Evolutionary conservation across 2,329 filamentous ascomycete genomes (phyloP).

Genomic region (Pestalotiopsis sp.): DNA sequence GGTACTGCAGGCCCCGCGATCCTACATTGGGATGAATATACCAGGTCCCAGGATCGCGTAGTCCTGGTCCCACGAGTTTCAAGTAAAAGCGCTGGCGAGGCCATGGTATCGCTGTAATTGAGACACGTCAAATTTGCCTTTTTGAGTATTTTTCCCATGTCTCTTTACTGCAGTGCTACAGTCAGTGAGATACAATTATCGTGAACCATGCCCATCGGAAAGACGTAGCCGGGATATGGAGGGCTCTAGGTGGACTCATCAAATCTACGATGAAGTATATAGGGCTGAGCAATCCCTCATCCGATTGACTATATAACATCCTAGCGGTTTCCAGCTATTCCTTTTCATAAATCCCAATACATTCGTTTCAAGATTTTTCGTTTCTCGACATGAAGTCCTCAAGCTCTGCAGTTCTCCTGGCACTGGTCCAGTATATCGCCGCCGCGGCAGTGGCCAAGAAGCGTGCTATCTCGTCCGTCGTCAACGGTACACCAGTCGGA

Average conservation of each 20-base stretch:
- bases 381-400: background rate
- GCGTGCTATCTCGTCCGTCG: background rate
- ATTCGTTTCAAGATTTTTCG: background rate
- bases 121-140: background rate
- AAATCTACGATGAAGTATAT: background rate
- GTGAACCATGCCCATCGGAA: background rate
- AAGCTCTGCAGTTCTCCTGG: background rate
- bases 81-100: background rate
- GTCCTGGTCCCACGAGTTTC: background rate
- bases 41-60: background rate
- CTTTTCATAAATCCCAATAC: background rate
- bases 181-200: background rate
- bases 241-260: too few relatives aligned
- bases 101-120: background rate
- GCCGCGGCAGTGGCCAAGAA: background rate
- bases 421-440: background rate
- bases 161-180: background rate
- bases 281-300: background rate
- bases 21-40: background rate
- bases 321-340: background rate
- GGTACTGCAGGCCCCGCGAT: background rate
- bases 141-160: background rate
- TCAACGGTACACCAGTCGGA: constrained; percentile 7
- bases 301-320: background rate
- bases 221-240: background rate